Evolutionary conservation across 2,329 filamentous ascomycete species (phyloP).

Genomic region (Arthrobotrys entomopaga): DNA sequence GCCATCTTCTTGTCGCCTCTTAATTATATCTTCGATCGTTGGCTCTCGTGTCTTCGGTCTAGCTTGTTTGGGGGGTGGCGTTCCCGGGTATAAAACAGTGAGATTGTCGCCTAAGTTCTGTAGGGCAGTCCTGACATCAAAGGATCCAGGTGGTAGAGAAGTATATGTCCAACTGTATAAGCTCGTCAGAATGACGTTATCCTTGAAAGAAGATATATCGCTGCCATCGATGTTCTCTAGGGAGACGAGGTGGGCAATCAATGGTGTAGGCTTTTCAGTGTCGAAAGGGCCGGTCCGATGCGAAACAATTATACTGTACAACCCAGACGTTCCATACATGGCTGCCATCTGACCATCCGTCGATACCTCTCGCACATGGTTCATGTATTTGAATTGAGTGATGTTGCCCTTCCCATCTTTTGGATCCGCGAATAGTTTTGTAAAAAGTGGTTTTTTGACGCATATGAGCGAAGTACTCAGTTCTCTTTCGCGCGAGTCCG

Average conservation of each 20-base stretch:
- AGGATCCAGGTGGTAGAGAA: conserved; percentile 59
- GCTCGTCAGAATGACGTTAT: conserved; percentile 61
- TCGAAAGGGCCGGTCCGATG: conserved; percentile 61
- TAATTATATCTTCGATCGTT: conserved; percentile 15
- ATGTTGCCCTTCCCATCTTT: conserved; percentile 54
- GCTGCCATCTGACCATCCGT: conserved; percentile 62
- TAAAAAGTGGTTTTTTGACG: conserved; percentile 58
- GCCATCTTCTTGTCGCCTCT: conserved; percentile 61
- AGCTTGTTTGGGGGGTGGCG: no score
- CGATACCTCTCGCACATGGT: conserved; percentile 63
- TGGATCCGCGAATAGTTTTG: conserved; percentile 57
- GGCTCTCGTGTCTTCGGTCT: not conserved
- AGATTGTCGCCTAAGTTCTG: no score
- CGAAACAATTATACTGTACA: conserved; percentile 62
- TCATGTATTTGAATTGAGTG: conserved; percentile 58
- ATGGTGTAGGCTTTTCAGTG: conserved; percentile 57
- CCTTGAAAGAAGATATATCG: not conserved
- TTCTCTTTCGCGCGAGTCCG: conserved; percentile 34
- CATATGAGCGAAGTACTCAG: conserved; percentile 60
- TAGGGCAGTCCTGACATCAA: not conserved
- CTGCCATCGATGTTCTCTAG: conserved; percentile 62
- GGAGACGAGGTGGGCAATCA: conserved; percentile 62
- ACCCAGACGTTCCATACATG: conserved; percentile 28
- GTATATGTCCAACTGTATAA: conserved; percentile 64
- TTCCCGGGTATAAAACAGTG: no score